phyloP scores from a whole-genome alignment of 2,329 filamentous ascomycete genomes.

The Aspergillus felis region DNA sequence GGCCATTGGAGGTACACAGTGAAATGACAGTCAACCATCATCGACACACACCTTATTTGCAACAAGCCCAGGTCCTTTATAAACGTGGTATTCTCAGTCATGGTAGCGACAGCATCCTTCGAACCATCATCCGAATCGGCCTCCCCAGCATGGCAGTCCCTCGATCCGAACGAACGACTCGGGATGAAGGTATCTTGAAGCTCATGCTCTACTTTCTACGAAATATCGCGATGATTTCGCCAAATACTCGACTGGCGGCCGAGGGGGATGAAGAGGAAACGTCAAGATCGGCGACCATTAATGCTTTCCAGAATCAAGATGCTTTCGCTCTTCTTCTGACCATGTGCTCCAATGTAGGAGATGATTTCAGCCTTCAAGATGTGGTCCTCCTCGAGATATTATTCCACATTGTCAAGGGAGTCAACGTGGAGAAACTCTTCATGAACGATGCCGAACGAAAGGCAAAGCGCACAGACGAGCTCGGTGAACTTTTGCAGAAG shows the following conservation, averaged over 20 bases:
- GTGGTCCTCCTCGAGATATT: slow-evolving; percentile 85
- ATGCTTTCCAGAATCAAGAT: slow-evolving; percentile 86
- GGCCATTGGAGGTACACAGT: slow-evolving; percentile 79
- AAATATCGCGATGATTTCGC: slow-evolving; percentile 81
- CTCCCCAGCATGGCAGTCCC: slow-evolving; percentile 81
- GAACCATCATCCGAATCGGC: slow-evolving; percentile 74
- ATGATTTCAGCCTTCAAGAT: slow-evolving; percentile 88
- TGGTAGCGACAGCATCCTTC: slow-evolving; percentile 70
- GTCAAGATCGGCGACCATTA: slow-evolving; percentile 80
- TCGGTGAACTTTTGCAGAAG: slow-evolving; percentile 70
- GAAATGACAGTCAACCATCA: slow-evolving; percentile 91
- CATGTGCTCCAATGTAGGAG: slow-evolving; percentile 85
- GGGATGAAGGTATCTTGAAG: slow-evolving; percentile 91
- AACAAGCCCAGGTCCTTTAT: slow-evolving; percentile 82
- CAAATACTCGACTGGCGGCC: slow-evolving; percentile 66
- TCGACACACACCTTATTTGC: slow-evolving; percentile 82
- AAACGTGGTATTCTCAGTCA: slow-evolving; percentile 85
- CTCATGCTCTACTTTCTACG: slow-evolving; percentile 83
- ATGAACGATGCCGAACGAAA: slow-evolving; percentile 71
- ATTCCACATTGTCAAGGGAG: slow-evolving; percentile 87
- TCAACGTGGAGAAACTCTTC: slow-evolving; percentile 80
- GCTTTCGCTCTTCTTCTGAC: slow-evolving; percentile 82
- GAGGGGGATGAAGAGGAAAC: slow-evolving; percentile 89
- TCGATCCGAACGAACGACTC: slow-evolving; percentile 67
- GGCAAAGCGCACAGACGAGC: slow-evolving; percentile 66